Percentiles rank a stretch among this genome's conserved stretches.
phyloP scores from a whole-genome alignment of 768 basidiomycete species.

The Mycena galopus region DNA sequence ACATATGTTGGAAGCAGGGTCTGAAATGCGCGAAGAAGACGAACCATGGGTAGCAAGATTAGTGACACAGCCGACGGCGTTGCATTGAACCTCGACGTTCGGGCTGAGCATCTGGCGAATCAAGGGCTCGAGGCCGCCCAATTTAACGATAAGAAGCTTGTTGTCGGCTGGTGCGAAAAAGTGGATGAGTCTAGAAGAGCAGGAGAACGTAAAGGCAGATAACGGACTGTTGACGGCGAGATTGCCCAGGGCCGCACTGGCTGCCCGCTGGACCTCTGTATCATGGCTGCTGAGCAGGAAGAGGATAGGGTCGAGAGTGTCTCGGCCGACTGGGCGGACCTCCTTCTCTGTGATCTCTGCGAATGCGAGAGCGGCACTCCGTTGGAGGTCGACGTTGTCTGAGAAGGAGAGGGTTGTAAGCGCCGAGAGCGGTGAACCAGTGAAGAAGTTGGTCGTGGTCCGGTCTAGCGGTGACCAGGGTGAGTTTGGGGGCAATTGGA shows the following conservation, averaged over 20 bases:
- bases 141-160: constrained; percentile 97
- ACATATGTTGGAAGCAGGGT: constrained; percentile 23
- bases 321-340: constrained; percentile 94
- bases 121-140: constrained; percentile 96
- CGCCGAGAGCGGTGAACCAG: constrained; percentile 90
- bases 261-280: constrained; percentile 98
- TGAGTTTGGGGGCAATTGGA: constrained; percentile 16
- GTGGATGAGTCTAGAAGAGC: constrained; percentile 28
- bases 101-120: constrained; percentile 99
- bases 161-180: constrained; percentile 82
- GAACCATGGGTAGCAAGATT: constrained; percentile 98
- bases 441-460: constrained; percentile 98
- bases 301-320: constrained; percentile 97
- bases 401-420: constrained; percentile 98
- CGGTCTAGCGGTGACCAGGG: constrained; percentile 74
- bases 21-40: constrained; percentile 41
- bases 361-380: constrained; percentile 97
- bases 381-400: constrained; percentile 98
- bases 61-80: constrained; percentile 98
- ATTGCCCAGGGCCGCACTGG: constrained; percentile 97
- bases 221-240: constrained; percentile 96
- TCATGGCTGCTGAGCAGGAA: constrained; percentile 98
- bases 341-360: constrained; percentile 99
- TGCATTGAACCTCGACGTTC: constrained; percentile 99
- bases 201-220: constrained; percentile 25